A percentile compares a stretch with the other conserved stretches of the same genome.
Conservation (phyloP, 106 monocot species). For the Allium fistulosum region DNA sequence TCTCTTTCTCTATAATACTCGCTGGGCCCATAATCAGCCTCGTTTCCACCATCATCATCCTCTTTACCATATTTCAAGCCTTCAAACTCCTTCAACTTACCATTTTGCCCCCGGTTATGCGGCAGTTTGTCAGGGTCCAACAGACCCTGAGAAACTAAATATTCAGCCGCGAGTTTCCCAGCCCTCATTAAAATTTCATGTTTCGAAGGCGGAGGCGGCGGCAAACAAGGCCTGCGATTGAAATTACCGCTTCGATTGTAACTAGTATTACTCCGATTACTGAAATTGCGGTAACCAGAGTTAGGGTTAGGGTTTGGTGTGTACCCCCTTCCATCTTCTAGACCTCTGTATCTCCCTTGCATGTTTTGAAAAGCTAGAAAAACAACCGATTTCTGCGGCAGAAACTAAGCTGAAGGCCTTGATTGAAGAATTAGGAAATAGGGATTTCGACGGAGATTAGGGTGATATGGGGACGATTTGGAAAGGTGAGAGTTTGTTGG, state of each 20-base stretch:
- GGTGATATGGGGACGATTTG: too few relatives aligned
- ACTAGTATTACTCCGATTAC: too few relatives aligned
- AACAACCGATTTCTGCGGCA: too few relatives aligned
- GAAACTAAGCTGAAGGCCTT: too few relatives aligned
- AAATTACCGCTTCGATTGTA: too few relatives aligned
- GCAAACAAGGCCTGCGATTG: neutral
- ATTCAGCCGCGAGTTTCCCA: slow-evolving; percentile 81
- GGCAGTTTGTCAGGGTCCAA: slow-evolving; percentile 36
- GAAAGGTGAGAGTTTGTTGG: too few relatives aligned
- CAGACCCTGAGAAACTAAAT: slow-evolving; percentile 64
- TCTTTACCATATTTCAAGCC: slow-evolving; percentile 22
- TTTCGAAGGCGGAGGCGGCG: slow-evolving; percentile 9
- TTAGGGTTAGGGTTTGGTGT: neutral
- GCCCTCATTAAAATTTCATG: slow-evolving; percentile 67
- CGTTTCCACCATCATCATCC: slow-evolving; percentile 33
- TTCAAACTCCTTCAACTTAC: slow-evolving; percentile 22
- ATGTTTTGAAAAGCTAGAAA: neutral
- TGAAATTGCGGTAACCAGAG: neutral
- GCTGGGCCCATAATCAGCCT: slow-evolving; percentile 18
- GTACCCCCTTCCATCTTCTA: neutral
- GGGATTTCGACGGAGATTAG: too few relatives aligned
- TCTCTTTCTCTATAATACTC: slow-evolving; percentile 29
- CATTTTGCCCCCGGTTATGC: slow-evolving; percentile 1
- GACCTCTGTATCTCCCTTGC: neutral
- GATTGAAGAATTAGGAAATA: too few relatives aligned